These are phyloP conservation scores for Lycium ferocissimum DNA, from an alignment of 257 asterid species.

Conservation along the genomic window DNA sequence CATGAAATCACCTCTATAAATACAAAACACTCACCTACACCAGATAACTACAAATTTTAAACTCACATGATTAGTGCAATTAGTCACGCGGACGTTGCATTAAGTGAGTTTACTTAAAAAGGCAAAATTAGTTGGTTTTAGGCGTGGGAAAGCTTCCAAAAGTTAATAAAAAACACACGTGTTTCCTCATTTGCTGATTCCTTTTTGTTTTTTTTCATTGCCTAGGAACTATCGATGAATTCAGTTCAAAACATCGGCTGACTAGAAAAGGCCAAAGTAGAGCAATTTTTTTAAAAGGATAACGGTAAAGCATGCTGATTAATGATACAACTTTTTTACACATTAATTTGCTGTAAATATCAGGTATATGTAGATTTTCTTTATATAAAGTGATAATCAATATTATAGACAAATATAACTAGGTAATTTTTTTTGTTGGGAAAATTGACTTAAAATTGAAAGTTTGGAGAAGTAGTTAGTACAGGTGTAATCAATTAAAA, in stretches of 20 bases:
- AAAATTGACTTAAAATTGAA: no score
- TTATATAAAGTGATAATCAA: no score
- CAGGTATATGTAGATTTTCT: background rate
- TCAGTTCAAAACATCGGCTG: background rate
- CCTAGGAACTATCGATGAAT: background rate
- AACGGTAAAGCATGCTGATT: background rate
- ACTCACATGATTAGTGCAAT: constrained; percentile 21
- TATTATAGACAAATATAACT: no score
- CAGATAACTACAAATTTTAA: background rate
- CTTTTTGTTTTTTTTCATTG: background rate
- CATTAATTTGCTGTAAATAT: background rate
- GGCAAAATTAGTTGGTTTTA: background rate
- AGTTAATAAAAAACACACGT: background rate
- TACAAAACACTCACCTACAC: background rate
- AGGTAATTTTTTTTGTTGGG: no score
- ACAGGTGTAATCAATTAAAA: no score
- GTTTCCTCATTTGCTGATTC: background rate
- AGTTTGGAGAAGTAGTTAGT: no score
- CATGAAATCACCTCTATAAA: no score
- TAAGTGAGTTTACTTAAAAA: background rate
- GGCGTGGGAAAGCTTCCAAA: background rate
- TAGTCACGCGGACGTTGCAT: background rate
- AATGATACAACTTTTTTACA: background rate
- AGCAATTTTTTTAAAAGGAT: background rate
- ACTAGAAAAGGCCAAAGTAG: background rate